phyloP scores from a whole-genome alignment of 208 protist genomes.

The Wallacemonas sp. region DNA sequence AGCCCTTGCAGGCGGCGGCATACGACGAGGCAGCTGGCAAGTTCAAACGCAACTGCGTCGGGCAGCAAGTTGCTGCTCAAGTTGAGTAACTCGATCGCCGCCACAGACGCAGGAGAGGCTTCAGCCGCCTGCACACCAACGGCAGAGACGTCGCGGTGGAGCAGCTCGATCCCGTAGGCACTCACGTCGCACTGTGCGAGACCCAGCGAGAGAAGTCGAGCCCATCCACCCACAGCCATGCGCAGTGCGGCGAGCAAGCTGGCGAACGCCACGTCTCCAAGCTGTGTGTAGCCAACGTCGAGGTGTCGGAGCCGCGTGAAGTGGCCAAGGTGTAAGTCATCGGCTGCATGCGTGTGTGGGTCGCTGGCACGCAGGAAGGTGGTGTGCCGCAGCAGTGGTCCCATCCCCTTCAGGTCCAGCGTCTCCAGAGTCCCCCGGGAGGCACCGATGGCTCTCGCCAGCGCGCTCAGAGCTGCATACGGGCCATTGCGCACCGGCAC shows the following conservation, averaged over 20 bases:
- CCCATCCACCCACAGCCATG: slow-evolving; percentile 49
- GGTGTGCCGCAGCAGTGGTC: slow-evolving; percentile 16
- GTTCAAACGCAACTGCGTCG: slow-evolving; percentile 34
- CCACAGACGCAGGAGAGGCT: not conserved
- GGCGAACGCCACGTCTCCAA: slow-evolving; percentile 37
- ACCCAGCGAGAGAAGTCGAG: slow-evolving; percentile 40
- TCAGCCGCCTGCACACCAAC: not conserved
- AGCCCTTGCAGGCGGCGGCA: slow-evolving; percentile 39
- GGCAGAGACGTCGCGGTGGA: slow-evolving; percentile 17
- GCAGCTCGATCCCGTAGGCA: slow-evolving; percentile 25
- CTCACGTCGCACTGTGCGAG: slow-evolving; percentile 52
- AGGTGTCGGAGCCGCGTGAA: slow-evolving; percentile 21
- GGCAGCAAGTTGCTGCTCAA: slow-evolving; percentile 47
- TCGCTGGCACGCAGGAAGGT: not conserved
- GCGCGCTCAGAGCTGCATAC: slow-evolving; percentile 15
- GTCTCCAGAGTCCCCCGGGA: slow-evolving; percentile 16
- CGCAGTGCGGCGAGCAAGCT: slow-evolving; percentile 30
- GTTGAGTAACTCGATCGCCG: slow-evolving; percentile 35
- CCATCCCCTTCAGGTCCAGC: slow-evolving; percentile 40
- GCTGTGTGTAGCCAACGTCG: slow-evolving; percentile 42
- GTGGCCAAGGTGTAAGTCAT: slow-evolving; percentile 10
- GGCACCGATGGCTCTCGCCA: slow-evolving; percentile 20
- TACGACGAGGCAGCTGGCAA: slow-evolving; percentile 39
- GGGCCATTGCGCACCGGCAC: slow-evolving; percentile 21
- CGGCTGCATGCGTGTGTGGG: not conserved